Conservation (phyloP, 345 rosid species). For the Eutrema yunnanense region DNA sequence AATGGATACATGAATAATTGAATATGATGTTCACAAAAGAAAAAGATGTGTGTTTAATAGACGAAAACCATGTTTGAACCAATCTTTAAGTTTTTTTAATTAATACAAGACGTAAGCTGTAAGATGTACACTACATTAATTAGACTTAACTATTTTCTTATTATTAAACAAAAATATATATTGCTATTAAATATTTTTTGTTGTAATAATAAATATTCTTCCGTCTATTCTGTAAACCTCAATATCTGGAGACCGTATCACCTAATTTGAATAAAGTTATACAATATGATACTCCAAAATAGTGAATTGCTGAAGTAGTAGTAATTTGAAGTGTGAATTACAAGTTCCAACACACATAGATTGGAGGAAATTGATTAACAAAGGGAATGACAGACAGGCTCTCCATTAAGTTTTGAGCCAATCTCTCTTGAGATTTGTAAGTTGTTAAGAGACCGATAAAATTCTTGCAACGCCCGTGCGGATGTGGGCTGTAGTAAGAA, state of each 20-base stretch:
- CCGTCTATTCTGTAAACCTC: not conserved
- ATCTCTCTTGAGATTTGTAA: slow-evolving; percentile 3
- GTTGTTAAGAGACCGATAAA: not conserved
- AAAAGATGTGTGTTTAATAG: not conserved
- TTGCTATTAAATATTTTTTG: not conserved
- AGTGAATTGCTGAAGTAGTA: not conserved
- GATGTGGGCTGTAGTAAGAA: too few relatives aligned
- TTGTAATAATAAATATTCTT: not conserved
- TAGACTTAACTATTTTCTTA: not conserved
- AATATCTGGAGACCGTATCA: not conserved
- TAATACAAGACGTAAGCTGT: not conserved
- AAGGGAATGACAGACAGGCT: slow-evolving; percentile 19
- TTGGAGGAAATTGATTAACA: not conserved
- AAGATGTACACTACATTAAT: not conserved
- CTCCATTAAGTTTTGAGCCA: not conserved
- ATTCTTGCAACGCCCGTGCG: not conserved
- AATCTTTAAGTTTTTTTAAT: not conserved
- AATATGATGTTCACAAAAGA: not conserved
- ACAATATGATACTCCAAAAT: not conserved
- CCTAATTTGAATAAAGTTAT: not conserved
- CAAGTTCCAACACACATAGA: slow-evolving; percentile 12
- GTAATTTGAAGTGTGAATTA: not conserved
- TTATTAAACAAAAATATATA: not conserved
- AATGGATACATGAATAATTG: not conserved
- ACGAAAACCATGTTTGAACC: slow-evolving; percentile 14